Conservation (phyloP, 257 asterid genomes). For the Ligustrum vulgare region DNA sequence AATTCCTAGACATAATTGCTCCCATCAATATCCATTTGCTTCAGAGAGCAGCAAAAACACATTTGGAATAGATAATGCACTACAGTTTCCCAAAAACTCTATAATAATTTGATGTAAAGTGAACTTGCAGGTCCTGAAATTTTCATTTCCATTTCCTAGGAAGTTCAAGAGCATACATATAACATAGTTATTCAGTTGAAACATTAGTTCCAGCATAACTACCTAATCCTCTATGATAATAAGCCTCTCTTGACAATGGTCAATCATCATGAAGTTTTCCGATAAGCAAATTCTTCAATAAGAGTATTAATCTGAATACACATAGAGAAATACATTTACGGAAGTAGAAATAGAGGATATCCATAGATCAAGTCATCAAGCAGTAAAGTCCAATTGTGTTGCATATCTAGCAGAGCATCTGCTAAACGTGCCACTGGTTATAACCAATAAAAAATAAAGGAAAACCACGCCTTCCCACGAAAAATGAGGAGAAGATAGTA, state of each 20-base stretch:
- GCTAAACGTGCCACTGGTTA: background rate
- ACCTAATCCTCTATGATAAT: conserved; percentile 4
- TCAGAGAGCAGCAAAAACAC: background rate
- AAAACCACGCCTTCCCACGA: background rate
- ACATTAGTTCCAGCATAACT: background rate
- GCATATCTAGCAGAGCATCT: background rate
- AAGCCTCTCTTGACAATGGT: background rate
- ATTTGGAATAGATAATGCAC: background rate
- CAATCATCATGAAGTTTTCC: background rate
- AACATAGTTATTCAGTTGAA: background rate
- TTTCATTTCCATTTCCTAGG: background rate
- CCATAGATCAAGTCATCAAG: background rate
- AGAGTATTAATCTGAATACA: background rate
- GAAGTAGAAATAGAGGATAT: background rate
- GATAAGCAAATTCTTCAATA: background rate
- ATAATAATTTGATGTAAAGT: too few relatives aligned
- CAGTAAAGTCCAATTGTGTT: background rate
- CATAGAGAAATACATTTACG: background rate
- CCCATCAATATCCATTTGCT: background rate
- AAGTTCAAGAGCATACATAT: background rate
- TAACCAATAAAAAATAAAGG: background rate
- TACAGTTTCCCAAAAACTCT: background rate
- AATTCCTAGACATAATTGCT: background rate
- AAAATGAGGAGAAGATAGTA: background rate
- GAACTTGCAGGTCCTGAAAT: background rate